Base-by-base conservation (phyloP, 257 asterid species). In the Jacaranda copaia region DNA sequence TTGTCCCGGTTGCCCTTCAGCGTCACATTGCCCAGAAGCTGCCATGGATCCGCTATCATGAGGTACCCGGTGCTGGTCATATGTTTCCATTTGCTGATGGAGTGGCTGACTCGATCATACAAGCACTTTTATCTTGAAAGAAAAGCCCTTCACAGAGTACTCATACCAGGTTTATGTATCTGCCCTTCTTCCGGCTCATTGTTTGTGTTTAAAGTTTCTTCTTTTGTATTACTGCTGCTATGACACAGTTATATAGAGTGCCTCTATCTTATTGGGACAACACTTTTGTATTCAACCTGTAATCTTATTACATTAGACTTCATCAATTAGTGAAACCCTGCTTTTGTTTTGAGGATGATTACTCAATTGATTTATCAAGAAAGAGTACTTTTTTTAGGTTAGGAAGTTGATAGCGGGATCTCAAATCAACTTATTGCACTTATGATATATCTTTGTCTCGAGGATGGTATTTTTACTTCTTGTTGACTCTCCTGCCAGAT, bases 1-100 rank as follows among this genome's bases (percentile, higher is more conserved):
- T 89, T 55, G 92, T 85, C 56, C 93, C 94, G 0, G 92, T 77
- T 38, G 46, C 73, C n/a, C 64, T 83, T 49, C 97, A 93, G 79
- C 86, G 91, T 9, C 79, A 81, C 82, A 83, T 90, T 20, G 89
- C 82, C 38, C 55, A 51, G 15, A 79, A 73, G 70, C 84, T 89
- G 12, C 96, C 93, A 0, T 92, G 98, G 98, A 81, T 93, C 45
- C 80, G 81, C 38, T 93, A 91, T 73, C 97, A 93, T 25, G 97
- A 93, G 84, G 52, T 89, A 13, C 9, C 87, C 3, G 91, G 96
- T 72, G 85, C 91, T 20, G 98, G 98, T 56, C 98, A 93, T 78
- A 6, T 89, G 85, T 80, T 93, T 56, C 84, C 86, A 15, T 84
- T n/a, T 76, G 83, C 78, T 6, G 82, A 87, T 40, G 96, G 91